Evolutionary conservation across 2,329 filamentous ascomycete genomes (phyloP), one percentile per base, ranked within the genome.

Genomic region (Paecilomyces fulvus): DNA sequence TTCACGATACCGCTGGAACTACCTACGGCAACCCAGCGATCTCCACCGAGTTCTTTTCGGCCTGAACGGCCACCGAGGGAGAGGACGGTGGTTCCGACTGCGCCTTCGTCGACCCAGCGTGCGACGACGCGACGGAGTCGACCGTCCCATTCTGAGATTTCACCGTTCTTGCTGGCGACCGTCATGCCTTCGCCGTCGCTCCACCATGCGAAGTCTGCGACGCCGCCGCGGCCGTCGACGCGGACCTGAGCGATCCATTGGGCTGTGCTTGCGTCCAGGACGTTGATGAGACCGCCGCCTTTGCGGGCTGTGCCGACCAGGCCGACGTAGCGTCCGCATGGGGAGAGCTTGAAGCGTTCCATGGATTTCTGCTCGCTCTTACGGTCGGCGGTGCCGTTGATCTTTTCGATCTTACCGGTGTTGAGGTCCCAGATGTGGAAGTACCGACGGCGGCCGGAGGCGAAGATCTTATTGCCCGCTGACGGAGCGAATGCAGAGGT

Each of bases 151-250:
- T 99, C 94, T 54, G 89, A 91, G 6, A 97, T 83, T 67, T 95
- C 89, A 23, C 94, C 94, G 63, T 89, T 90, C 71, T 88, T 92
- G 58, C 90, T 91, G 1, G 89, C 83, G 48, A 96, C 88, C 0
- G 85, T 87, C 65, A 99, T 78, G 3, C 92, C 92, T 46, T 86
- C 82, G 31, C 92, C 89, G 59, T 90, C 85, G 54, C 84, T 81
- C 92, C 92, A 96, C 94, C 94, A 99, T 1, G 84, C 85, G 66
- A 96, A 95, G 71, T 96, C 92, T 0, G 90, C 88, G 51, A 97
- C 86, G 37, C 92, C 92, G 53, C 90, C 86, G 52, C 83, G 81
- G 61, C 89, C 87, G 66, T 96, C 90, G 50, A 96, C 79, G 43
- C 92, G 83, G 12, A 89, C 90, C 61, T 92, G 86, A 0, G 88